phyloP scores from a whole-genome alignment of 495 filamentous ascomycete species.

The Amphirosellinia nigrospora region DNA sequence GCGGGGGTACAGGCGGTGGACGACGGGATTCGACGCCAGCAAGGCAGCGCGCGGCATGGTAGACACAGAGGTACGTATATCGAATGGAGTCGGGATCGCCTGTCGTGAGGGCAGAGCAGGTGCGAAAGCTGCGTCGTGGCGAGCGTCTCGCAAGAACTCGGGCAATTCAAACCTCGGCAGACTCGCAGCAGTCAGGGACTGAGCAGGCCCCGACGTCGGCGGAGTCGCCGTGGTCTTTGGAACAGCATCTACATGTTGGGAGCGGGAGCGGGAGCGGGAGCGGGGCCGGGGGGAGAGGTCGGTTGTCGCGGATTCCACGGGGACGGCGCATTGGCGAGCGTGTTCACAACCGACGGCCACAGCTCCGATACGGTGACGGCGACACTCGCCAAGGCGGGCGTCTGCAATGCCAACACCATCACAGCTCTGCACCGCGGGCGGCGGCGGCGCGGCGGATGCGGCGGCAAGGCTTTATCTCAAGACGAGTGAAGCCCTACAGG shows the following conservation, averaged over 20 bases:
- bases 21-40: constrained; percentile 37
- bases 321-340: constrained; percentile 42
- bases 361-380: constrained; percentile 58
- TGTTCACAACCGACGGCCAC: constrained; percentile 61
- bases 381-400: constrained; percentile 49
- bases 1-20: constrained; percentile 31
- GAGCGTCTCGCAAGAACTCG: constrained; percentile 47
- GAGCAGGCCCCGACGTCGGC: constrained; percentile 9
- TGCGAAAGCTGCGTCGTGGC: constrained; percentile 29
- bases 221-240: not conserved
- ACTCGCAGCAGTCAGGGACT: constrained; percentile 15
- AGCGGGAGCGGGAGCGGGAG: constrained; percentile 14
- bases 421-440: constrained; percentile 26
- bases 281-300: constrained; percentile 20
- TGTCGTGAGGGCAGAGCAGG: constrained; percentile 26
- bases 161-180: constrained; percentile 41
- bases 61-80: constrained; percentile 42
- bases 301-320: constrained; percentile 21
- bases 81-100: constrained; percentile 35
- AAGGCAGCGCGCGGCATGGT: constrained; percentile 35
- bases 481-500: constrained; percentile 5
- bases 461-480: constrained; percentile 12
- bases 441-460: no score
- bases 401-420: constrained; percentile 43
- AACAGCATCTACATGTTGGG: not conserved